These are phyloP conservation scores for Rasamsonia emersonii DNA, from an alignment of 2,329 filamentous ascomycete species.

Conservation along the genomic window DNA sequence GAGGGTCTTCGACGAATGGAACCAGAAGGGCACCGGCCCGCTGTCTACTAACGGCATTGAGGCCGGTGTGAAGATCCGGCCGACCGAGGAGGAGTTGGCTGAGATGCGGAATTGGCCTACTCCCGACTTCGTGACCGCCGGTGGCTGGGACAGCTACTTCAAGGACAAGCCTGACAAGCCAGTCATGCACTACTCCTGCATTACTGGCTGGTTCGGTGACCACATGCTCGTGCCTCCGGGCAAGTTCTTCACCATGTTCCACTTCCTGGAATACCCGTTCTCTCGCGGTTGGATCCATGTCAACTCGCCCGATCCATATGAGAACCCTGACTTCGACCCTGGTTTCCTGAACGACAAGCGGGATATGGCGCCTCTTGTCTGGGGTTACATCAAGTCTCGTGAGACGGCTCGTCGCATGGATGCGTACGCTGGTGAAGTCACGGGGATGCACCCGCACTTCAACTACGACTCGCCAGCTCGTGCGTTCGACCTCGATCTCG, in stretches of 20 bases:
- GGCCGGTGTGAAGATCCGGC: slow-evolving; percentile 68
- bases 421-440: slow-evolving; percentile 67
- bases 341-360: slow-evolving; percentile 81
- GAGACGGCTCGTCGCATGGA: slow-evolving; percentile 73
- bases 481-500: slow-evolving; percentile 63
- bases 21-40: slow-evolving; percentile 68
- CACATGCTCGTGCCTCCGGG: slow-evolving; percentile 59
- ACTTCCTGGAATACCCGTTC: slow-evolving; percentile 72
- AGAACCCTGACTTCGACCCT: slow-evolving; percentile 66
- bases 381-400: slow-evolving; percentile 74
- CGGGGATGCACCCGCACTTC: slow-evolving; percentile 60
- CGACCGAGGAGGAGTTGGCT: slow-evolving; percentile 57
- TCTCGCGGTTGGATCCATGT: slow-evolving; percentile 65
- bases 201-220: slow-evolving; percentile 50
- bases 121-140: slow-evolving; percentile 53
- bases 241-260: slow-evolving; percentile 79
- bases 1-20: slow-evolving; percentile 67
- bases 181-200: slow-evolving; percentile 77
- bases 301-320: slow-evolving; percentile 62
- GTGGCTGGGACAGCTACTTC: slow-evolving; percentile 74
- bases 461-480: slow-evolving; percentile 60
- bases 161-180: slow-evolving; percentile 79
- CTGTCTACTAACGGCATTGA: slow-evolving; percentile 73
- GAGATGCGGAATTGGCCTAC: slow-evolving; percentile 66
- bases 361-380: slow-evolving; percentile 78